Percentiles rank a stretch among this genome's conserved stretches.
These are phyloP conservation scores for Adansonia rubrostipa DNA, from an alignment of 441 rosid species.

Conservation along the genomic window DNA sequence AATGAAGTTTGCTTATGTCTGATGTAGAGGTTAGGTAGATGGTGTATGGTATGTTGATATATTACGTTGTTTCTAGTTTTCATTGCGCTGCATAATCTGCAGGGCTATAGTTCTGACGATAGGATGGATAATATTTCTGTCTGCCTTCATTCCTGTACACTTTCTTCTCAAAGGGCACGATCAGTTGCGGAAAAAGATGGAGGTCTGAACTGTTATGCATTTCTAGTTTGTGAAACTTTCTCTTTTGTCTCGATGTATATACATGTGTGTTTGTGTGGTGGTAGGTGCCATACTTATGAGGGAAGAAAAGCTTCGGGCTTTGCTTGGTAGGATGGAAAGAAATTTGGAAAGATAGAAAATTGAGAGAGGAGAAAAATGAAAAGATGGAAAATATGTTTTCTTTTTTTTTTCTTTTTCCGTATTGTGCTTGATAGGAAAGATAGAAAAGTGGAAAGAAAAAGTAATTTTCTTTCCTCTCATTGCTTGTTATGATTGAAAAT, in stretches of 20 bases:
- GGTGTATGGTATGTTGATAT: conserved; percentile 16
- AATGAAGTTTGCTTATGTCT: background rate
- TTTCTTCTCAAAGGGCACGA: conserved; percentile 79
- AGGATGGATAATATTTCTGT: conserved; percentile 93
- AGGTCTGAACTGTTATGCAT: conserved; percentile 50
- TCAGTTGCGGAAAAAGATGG: conserved; percentile 75
- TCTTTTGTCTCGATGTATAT: background rate
- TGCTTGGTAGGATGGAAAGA: too few species aligned
- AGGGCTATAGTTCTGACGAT: conserved; percentile 79
- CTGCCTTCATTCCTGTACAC: conserved; percentile 76
- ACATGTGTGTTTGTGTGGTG: background rate
- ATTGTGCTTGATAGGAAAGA: too few species aligned
- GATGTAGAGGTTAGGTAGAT: conserved; percentile 3
- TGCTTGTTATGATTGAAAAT: too few species aligned
- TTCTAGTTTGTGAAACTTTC: conserved; percentile 8
- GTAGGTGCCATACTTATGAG: background rate
- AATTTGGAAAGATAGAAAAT: too few species aligned
- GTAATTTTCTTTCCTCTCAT: too few species aligned
- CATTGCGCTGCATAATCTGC: conserved; percentile 33
- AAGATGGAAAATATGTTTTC: too few species aligned
- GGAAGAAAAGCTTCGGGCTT: background rate
- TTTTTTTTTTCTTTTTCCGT: too few species aligned
- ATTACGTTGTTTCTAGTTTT: background rate
- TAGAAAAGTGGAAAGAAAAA: too few species aligned
- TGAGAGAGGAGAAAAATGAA: too few species aligned